Evolutionary conservation across 345 rosid species (phyloP), one percentile per base, ranked within the genome.

Genomic region (Toxicodendron radicans): DNA sequence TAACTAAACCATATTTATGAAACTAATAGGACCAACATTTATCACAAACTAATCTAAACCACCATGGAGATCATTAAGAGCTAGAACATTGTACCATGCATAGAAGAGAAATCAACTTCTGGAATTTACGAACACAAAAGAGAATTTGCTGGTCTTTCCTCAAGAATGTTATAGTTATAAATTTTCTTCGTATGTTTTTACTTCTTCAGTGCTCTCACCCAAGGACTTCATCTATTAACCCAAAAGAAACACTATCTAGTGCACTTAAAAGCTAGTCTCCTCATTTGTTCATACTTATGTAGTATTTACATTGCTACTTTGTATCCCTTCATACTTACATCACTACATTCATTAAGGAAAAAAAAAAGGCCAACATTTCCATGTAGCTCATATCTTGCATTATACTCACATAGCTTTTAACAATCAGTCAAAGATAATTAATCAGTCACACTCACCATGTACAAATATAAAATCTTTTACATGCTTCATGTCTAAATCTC

Each of bases 391-490:
- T 38, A 38, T 6, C 33, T 43, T 41, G 38, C 10, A 71, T 17
- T 32, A 43, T 54, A 74, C 66, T 12, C 52, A 66, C 6, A 64
- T 13, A 13, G 24, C 11, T 66, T 48, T 70, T 63, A 58, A 65
- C 32, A 32, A 49, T 30, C 2, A 71, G 57, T 46, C 49, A 70
- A 70, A 21, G 27, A 68, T 64, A 56, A 51, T 51, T 23, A 67
- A 58, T 21, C 57, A 68, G 54, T 56, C 62, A 67, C 73, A 75
- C 93, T 73, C 79, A 95, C 99, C 99, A 73, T 93, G 92, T 33
- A 93, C 84, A 83, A 95, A 95, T 81, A 95, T 83, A 75, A 95
- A 93, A 82, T 95, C 98, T 85, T 93, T 95, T 58, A 93, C 82
- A 69, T 95, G 98, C 87, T 89, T 93, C 91, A 93, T 84, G 74